Evolutionary conservation across 306 rosid species (phyloP), one percentile per base, ranked within the genome.

Genomic region (Citrullus amarus): DNA sequence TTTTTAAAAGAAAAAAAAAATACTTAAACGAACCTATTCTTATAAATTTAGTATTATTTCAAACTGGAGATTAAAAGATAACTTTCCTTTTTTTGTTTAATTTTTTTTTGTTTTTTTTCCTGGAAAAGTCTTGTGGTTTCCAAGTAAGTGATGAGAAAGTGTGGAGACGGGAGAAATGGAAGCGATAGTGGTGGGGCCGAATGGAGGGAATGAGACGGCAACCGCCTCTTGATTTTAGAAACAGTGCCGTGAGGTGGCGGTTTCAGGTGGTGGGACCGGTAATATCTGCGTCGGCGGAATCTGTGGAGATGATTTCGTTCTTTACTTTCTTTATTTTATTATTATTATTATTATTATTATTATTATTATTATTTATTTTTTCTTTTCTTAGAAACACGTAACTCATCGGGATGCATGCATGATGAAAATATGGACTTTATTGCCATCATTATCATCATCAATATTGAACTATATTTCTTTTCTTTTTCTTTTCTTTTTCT

Each of bases 181-280:
- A 44, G 17, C 12, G 43, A 41, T 32, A n/a, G 58, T 28, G 58
- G 60, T 72, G 73, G 73, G 73, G 25, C 51, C 73, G 5, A 6
- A 9, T 0, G 2, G 30, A 9, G 69, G 69, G 77, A 72, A 15
- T 72, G 44, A 28, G 60, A 72, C 77, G 77, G 44, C 77, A 50
- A 72, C 77, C 77, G 60, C 44, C 77, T 72, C 25, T 50, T 50
- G 18, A 48, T 10, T 70, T 70, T 46, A 6, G 50, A 9, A 28
- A 72, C 76, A 46, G 58, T 44, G 39, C 77, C 77, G 77, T 72
- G 77, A 50, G 60, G 58, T 70, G 76, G 76, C 76, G 76, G 44
- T 72, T 48, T 36, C 53, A 8, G 22, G 41, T 72, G 77, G 60
- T 72, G 77, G 77, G 77, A 14, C 77, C 77, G 8, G 14, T 71